Conservation (phyloP, 495 filamentous ascomycete genomes). For the Podospora pseudocomata region DNA sequence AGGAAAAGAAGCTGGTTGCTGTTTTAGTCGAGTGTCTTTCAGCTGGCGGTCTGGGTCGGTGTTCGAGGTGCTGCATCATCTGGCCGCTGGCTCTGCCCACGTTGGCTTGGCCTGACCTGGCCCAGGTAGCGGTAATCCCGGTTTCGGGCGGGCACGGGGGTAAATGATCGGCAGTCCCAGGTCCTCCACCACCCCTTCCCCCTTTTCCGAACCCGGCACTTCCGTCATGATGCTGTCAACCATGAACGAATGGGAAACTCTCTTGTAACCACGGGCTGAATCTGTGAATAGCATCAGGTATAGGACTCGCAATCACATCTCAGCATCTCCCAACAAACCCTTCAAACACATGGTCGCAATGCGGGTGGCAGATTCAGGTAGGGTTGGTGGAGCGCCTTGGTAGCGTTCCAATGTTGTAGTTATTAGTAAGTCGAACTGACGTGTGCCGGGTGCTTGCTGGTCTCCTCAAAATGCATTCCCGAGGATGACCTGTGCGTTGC, state of each 20-base stretch:
- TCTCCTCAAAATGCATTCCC: slow-evolving; percentile 2
- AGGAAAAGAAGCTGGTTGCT: no score
- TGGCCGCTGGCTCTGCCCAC: slow-evolving; percentile 10
- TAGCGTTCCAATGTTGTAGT: neutral
- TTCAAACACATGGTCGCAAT: slow-evolving; percentile 17
- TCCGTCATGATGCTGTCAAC: slow-evolving; percentile 6
- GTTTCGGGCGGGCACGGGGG: slow-evolving; percentile 17
- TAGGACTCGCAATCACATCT: neutral
- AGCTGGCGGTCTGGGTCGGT: slow-evolving; percentile 4
- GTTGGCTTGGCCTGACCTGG: slow-evolving; percentile 7
- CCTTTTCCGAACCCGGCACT: slow-evolving; percentile 8
- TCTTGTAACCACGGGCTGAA: slow-evolving; percentile 39
- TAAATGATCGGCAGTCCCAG: slow-evolving; percentile 22
- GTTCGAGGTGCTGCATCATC: slow-evolving; percentile 16
- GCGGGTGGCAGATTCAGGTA: neutral
- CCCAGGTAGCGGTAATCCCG: slow-evolving; percentile 20
- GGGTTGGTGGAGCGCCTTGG: neutral
- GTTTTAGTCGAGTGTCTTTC: neutral
- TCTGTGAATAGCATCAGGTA: slow-evolving; percentile 16
- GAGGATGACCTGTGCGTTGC: neutral
- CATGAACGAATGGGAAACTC: slow-evolving; percentile 43
- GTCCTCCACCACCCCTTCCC: slow-evolving; percentile 10
- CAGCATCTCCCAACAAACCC: neutral
- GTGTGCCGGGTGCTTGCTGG: slow-evolving; percentile 6
- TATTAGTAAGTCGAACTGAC: slow-evolving; percentile 5